A percentile compares a stretch with the other conserved stretches of the same genome.
phyloP scores from a whole-genome alignment of 2,329 filamentous ascomycete species.

The Harringtonia lauricola region DNA sequence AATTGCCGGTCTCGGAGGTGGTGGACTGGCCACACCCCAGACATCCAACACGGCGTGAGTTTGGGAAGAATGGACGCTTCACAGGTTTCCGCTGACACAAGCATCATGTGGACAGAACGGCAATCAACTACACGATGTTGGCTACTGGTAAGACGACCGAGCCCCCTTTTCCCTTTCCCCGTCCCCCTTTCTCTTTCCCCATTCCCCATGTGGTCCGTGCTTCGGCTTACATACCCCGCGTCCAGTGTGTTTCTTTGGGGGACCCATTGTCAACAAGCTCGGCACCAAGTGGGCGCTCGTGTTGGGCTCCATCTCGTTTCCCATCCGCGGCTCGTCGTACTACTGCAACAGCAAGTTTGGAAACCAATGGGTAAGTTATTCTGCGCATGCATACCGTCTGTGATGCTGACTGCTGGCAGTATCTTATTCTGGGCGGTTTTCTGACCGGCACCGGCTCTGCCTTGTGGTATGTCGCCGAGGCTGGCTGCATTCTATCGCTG shows the following conservation, averaged over 20 bases:
- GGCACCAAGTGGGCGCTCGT: not conserved
- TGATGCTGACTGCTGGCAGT: not conserved
- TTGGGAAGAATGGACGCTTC: not conserved
- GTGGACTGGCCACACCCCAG: not conserved
- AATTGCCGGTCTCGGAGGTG: slow-evolving; percentile 1
- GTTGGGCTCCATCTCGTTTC: not conserved
- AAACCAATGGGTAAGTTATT: not conserved
- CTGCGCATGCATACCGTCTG: not conserved
- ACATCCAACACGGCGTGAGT: slow-evolving; percentile 2
- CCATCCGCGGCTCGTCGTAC: slow-evolving; percentile 1
- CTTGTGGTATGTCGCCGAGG: slow-evolving; percentile 5
- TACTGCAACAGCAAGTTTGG: slow-evolving; percentile 5
- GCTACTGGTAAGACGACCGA: not conserved
- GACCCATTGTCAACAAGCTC: slow-evolving; percentile 1
- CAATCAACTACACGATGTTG: not conserved
- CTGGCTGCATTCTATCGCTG: slow-evolving; percentile 3
- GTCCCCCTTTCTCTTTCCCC: too few species aligned
- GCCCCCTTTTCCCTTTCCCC: too few species aligned
- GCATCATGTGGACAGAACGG: not conserved
- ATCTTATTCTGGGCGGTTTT: slow-evolving; percentile 3
- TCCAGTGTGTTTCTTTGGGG: not conserved
- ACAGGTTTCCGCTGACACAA: too few species aligned
- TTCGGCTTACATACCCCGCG: too few species aligned
- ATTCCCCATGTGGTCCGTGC: too few species aligned
- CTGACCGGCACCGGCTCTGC: not conserved